Percentiles rank a stretch among this genome's conserved stretches.
phyloP scores from a whole-genome alignment of 495 filamentous ascomycete genomes.

The Hypoxylon crocopeplum region DNA sequence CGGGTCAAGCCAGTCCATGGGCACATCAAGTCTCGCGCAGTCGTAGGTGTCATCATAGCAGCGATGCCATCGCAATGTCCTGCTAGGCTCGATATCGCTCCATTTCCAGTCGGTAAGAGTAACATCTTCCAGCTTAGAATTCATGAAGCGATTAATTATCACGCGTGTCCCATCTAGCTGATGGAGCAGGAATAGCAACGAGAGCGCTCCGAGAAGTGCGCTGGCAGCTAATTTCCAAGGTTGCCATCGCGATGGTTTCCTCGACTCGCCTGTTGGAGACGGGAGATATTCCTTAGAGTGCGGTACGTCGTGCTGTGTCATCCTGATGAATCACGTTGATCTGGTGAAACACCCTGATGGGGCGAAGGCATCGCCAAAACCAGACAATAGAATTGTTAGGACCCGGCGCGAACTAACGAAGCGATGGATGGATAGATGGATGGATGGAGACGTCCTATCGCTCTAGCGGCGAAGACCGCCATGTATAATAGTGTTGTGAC shows the following conservation, averaged over 20 bases:
- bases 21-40: conserved; percentile 52
- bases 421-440: too few relatives aligned
- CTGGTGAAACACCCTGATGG: too few relatives aligned
- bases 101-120: conserved; percentile 30
- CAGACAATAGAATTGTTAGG: too few relatives aligned
- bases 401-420: too few relatives aligned
- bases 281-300: not conserved
- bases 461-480: too few relatives aligned
- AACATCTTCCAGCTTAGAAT: not conserved
- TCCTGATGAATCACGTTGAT: too few relatives aligned
- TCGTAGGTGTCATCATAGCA: conserved; percentile 46
- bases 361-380: too few relatives aligned
- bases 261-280: not conserved
- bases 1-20: conserved; percentile 57
- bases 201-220: conserved; percentile 3
- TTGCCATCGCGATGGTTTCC: not conserved
- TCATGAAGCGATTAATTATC: not conserved
- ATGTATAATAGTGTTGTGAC: too few relatives aligned
- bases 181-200: conserved; percentile 5
- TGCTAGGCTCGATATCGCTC: conserved; percentile 44
- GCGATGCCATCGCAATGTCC: conserved; percentile 43
- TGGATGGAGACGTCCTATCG: too few relatives aligned
- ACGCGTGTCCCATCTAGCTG: not conserved
- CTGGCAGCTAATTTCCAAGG: not conserved
- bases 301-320: conserved; percentile 2